These are phyloP conservation scores for Termitomyces sp. DNA, from an alignment of 768 basidiomycete genomes.

Conservation along the genomic window DNA sequence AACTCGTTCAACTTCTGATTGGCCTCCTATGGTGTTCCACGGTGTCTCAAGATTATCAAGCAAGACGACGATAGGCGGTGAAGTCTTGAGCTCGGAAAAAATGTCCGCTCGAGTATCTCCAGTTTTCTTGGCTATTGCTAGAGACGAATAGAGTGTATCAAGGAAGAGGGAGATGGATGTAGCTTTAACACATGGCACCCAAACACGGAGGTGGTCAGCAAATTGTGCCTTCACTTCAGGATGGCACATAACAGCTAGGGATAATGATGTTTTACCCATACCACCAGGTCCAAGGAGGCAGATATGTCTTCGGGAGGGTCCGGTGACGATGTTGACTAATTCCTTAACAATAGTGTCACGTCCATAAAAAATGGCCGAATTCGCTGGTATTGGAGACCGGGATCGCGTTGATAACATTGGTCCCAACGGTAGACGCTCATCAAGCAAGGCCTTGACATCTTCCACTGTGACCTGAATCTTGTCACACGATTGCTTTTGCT, in stretches of 20 bases:
- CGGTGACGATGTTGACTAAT: conserved; percentile 9
- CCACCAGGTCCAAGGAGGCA: conserved; percentile 30
- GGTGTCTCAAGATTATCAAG: conserved; percentile 40
- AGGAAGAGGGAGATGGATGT: neutral
- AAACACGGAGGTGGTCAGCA: conserved; percentile 18
- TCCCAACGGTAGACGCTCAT: neutral
- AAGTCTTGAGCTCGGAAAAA: neutral
- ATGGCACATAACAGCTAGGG: conserved; percentile 28
- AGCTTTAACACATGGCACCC: conserved; percentile 20
- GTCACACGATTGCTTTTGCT: conserved; percentile 1
- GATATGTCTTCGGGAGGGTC: conserved; percentile 7
- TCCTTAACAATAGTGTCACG: conserved; percentile 10
- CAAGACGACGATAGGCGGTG: conserved; percentile 16
- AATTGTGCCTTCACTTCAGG: conserved; percentile 18
- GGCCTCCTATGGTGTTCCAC: conserved; percentile 23
- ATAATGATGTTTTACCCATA: conserved; percentile 30
- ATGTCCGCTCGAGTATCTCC: neutral
- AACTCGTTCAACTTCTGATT: conserved; percentile 18
- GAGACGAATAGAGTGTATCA: neutral
- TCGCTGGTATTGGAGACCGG: conserved; percentile 5
- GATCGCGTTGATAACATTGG: neutral
- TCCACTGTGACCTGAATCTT: neutral
- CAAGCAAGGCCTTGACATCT: neutral
- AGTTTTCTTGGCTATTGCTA: neutral
- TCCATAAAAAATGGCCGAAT: conserved; percentile 17